Conservation (phyloP, 2,329 filamentous ascomycete genomes). For the Fusarium sp. region DNA sequence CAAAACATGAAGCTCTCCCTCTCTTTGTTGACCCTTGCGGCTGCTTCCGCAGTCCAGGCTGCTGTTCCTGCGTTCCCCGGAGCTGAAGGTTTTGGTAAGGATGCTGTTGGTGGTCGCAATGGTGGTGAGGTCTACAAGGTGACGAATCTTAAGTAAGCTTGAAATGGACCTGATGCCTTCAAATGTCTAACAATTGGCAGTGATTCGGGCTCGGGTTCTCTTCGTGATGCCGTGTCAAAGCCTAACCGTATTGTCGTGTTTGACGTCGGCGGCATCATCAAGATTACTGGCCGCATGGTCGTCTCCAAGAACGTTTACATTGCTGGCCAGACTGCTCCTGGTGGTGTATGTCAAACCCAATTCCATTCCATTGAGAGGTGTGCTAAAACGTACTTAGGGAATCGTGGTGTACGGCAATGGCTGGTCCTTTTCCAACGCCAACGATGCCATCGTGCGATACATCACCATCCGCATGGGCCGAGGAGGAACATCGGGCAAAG, state of each 20-base stretch:
- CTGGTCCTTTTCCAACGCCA: conserved; percentile 63
- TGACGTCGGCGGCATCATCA: conserved; percentile 60
- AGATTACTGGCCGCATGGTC: conserved; percentile 57
- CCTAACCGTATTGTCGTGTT: conserved; percentile 60
- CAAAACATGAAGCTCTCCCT: conserved; percentile 1
- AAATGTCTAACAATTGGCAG: not conserved
- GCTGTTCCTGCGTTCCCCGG: conserved; percentile 50
- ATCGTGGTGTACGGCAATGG: conserved; percentile 68
- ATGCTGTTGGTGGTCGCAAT: conserved; percentile 50
- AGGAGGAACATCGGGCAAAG: conserved; percentile 63
- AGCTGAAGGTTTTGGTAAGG: conserved; percentile 48
- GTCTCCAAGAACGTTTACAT: conserved; percentile 59
- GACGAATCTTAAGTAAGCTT: conserved; percentile 49
- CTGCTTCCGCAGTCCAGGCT: conserved; percentile 6
- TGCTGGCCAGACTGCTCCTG: conserved; percentile 62
- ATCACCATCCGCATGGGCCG: conserved; percentile 67
- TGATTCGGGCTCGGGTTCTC: conserved; percentile 53
- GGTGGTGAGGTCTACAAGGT: conserved; percentile 53
- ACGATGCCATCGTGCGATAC: conserved; percentile 67
- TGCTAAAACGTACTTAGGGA: conserved; percentile 39
- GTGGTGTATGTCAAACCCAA: conserved; percentile 50
- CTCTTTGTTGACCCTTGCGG: not conserved
- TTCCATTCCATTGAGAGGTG: conserved; percentile 3
- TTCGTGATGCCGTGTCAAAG: conserved; percentile 54
- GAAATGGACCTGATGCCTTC: rapidly evolving